phyloP scores from a whole-genome alignment of 192 early-diverging fungal species.

The Geranomyces michiganensis region DNA sequence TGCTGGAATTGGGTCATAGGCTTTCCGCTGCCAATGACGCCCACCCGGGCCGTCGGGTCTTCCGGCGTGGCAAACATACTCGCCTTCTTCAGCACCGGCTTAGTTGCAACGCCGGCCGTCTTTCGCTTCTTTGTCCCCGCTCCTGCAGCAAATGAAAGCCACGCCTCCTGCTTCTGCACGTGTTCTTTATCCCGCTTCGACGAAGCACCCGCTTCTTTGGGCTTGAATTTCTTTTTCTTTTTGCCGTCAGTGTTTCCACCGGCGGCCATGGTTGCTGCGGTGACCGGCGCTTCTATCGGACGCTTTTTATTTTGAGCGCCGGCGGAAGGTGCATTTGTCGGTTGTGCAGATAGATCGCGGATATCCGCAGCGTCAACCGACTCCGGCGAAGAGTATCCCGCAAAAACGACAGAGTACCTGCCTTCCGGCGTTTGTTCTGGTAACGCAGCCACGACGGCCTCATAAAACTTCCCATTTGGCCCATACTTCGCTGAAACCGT shows the following conservation, averaged over 20 bases:
- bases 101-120: conserved; percentile 11
- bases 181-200: conserved; percentile 62
- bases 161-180: conserved; percentile 71
- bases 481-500: conserved; percentile 67
- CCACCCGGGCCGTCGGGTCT: conserved; percentile 79
- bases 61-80: conserved; percentile 84
- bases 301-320: conserved; percentile 12
- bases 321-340: conserved; percentile 45
- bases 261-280: conserved; percentile 35
- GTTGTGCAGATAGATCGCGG: conserved; percentile 8
- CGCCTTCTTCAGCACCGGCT: conserved; percentile 60
- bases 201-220: conserved; percentile 33
- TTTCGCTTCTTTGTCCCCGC: conserved; percentile 47
- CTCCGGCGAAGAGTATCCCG: conserved; percentile 22
- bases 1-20: conserved; percentile 78
- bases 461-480: conserved; percentile 70
- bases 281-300: conserved; percentile 22
- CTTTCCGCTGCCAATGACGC: conserved; percentile 78
- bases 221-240: conserved; percentile 58
- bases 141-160: conserved; percentile 73
- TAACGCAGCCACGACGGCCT: conserved; percentile 61
- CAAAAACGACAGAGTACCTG: conserved; percentile 18
- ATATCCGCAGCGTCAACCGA: conserved; percentile 23
- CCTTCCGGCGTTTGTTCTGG: conserved; percentile 51
- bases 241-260: conserved; percentile 34